These are phyloP conservation scores for Tetrapisispora arboricola DNA, from an alignment of 805 yeast genomes.

Conservation along the genomic window DNA sequence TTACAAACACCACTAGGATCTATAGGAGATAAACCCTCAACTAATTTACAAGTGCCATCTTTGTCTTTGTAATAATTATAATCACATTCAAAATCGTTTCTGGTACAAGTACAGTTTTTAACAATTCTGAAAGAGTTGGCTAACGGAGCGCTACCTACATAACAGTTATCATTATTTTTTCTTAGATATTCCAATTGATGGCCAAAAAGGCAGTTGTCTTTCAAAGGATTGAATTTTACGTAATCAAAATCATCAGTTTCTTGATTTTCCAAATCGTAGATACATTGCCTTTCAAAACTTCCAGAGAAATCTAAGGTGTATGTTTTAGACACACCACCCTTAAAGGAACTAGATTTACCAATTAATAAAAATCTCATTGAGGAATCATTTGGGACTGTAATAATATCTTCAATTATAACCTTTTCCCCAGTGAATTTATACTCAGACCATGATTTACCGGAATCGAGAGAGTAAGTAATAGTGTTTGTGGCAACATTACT, in stretches of 20 bases:
- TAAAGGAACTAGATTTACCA: constrained; percentile 36
- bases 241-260: constrained; percentile 50
- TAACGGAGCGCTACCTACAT: constrained; percentile 59
- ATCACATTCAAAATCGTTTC: constrained; percentile 91
- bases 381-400: constrained; percentile 89
- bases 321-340: constrained; percentile 38
- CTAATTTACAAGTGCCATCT: constrained; percentile 81
- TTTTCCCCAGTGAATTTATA: constrained; percentile 49
- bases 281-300: constrained; percentile 46
- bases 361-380: constrained; percentile 66
- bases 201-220: constrained; percentile 57
- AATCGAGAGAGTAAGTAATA: constrained; percentile 60
- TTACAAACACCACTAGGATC: constrained; percentile 54
- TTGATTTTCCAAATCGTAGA: constrained; percentile 34
- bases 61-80: constrained; percentile 59
- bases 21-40: constrained; percentile 60
- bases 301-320: constrained; percentile 49
- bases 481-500: constrained; percentile 47
- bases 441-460: constrained; percentile 68
- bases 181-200: constrained; percentile 53
- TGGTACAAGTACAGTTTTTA: constrained; percentile 71
- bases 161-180: constrained; percentile 46
- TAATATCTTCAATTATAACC: constrained; percentile 56
- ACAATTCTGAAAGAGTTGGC: constrained; percentile 44
- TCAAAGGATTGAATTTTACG: constrained; percentile 49